Evolutionary conservation across 768 basidiomycete species (phyloP).

Genomic region (Lyophyllum decastes): DNA sequence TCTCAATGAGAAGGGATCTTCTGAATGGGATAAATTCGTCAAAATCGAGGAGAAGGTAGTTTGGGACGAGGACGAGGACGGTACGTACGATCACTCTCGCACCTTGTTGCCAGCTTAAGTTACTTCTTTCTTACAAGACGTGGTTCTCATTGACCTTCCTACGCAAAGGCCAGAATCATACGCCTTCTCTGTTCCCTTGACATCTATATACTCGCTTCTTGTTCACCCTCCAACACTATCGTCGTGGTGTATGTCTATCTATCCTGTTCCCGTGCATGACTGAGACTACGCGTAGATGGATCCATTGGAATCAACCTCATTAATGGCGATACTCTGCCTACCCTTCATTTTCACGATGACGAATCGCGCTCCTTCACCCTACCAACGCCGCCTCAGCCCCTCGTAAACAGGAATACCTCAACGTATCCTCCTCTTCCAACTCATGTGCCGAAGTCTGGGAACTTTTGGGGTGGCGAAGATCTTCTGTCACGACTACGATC

Average conservation of each 20-base stretch:
- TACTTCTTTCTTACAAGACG: constrained; percentile 49
- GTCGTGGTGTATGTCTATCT: constrained; percentile 65
- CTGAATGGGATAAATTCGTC: constrained; percentile 90
- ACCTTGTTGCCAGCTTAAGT: background rate
- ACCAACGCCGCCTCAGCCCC: constrained; percentile 40
- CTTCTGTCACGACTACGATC: constrained; percentile 73
- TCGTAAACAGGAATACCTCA: constrained; percentile 37
- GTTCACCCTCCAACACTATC: constrained; percentile 83
- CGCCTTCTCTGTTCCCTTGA: constrained; percentile 92
- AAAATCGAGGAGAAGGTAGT: constrained; percentile 72
- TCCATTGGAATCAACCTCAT: constrained; percentile 88
- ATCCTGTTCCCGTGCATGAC: constrained; percentile 15
- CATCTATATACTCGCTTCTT: constrained; percentile 86
- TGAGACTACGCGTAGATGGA: constrained; percentile 56
- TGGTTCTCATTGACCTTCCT: constrained; percentile 84
- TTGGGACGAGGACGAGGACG: constrained; percentile 70
- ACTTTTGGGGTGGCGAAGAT: constrained; percentile 88
- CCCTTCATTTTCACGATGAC: constrained; percentile 95
- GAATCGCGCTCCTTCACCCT: constrained; percentile 82
- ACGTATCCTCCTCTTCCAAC: constrained; percentile 67
- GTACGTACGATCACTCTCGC: constrained; percentile 35
- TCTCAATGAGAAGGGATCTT: constrained; percentile 76
- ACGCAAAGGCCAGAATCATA: constrained; percentile 86
- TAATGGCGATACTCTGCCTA: constrained; percentile 82
- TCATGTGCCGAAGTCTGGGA: constrained; percentile 41